Evolutionary conservation across 2,329 filamentous ascomycete genomes (phyloP).

Genomic region (Biscogniauxia sp.): DNA sequence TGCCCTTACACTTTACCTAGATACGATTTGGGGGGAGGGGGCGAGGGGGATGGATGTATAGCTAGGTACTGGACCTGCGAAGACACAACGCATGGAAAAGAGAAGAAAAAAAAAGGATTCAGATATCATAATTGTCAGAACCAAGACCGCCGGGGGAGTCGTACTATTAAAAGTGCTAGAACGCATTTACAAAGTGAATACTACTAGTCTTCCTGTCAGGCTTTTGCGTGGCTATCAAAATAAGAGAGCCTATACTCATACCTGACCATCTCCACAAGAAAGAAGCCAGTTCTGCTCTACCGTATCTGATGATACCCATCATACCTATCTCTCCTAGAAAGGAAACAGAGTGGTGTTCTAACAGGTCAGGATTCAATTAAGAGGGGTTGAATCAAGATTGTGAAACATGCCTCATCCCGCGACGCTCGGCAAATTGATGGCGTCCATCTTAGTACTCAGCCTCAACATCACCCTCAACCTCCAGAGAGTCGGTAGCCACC

Average conservation of each 20-base stretch:
- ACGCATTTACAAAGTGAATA: slow-evolving; percentile 36
- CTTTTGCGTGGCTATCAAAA: slow-evolving; percentile 24
- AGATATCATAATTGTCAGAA: background rate
- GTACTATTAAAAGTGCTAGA: slow-evolving; percentile 33
- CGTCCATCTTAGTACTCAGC: slow-evolving; percentile 75
- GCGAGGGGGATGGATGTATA: background rate
- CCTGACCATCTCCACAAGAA: slow-evolving; percentile 19
- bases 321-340: slow-evolving; percentile 14
- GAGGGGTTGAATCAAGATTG: slow-evolving; percentile 11
- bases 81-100: background rate
- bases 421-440: slow-evolving; percentile 18
- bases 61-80: background rate
- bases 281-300: slow-evolving; percentile 17
- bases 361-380: slow-evolving; percentile 15
- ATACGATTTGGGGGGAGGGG: background rate
- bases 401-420: slow-evolving; percentile 14
- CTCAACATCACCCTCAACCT: slow-evolving; percentile 79
- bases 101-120: background rate
- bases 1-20: background rate
- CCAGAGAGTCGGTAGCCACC: slow-evolving; percentile 90
- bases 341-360: slow-evolving; percentile 19
- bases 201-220: slow-evolving; percentile 31
- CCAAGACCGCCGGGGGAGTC: slow-evolving; percentile 13
- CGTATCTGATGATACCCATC: slow-evolving; percentile 11
- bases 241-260: slow-evolving; percentile 23